These are phyloP conservation scores for Talaromyces amestolkiae DNA, from an alignment of 2,329 filamentous ascomycete species.

Conservation along the genomic window DNA sequence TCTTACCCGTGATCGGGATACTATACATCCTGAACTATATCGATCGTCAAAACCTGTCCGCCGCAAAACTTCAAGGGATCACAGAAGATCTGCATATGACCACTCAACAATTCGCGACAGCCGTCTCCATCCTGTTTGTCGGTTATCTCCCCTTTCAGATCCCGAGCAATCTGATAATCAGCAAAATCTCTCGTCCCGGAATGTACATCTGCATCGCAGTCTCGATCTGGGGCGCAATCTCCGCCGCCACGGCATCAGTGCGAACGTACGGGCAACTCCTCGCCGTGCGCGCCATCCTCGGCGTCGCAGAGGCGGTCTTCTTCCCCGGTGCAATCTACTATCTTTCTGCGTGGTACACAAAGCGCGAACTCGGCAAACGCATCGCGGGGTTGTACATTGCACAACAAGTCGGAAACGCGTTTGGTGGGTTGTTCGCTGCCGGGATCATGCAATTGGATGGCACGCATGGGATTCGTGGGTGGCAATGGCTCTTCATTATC, in stretches of 20 bases:
- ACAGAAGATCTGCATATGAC: slow-evolving; percentile 6
- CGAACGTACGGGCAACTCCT: slow-evolving; percentile 2
- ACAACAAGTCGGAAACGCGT: slow-evolving; percentile 43
- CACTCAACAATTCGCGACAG: slow-evolving; percentile 7
- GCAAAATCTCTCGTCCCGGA: slow-evolving; percentile 4
- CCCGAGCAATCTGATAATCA: slow-evolving; percentile 16
- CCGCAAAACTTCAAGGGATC: slow-evolving; percentile 11
- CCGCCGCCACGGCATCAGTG: slow-evolving; percentile 1
- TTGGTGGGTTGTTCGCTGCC: slow-evolving; percentile 41
- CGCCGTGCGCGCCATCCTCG: slow-evolving; percentile 48
- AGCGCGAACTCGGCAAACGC: slow-evolving; percentile 23
- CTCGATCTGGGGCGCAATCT: slow-evolving; percentile 13
- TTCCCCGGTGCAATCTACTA: slow-evolving; percentile 65
- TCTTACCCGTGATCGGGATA: not conserved
- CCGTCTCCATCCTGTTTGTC: slow-evolving; percentile 16
- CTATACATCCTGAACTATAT: slow-evolving; percentile 14
- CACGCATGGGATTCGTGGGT: slow-evolving; percentile 34
- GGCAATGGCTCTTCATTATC: slow-evolving; percentile 43
- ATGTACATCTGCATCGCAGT: slow-evolving; percentile 5
- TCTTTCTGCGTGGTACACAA: slow-evolving; percentile 66
- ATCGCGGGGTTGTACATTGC: slow-evolving; percentile 44
- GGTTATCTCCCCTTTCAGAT: slow-evolving; percentile 14
- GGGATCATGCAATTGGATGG: slow-evolving; percentile 34
- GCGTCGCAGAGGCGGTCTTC: slow-evolving; percentile 63
- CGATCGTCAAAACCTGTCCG: slow-evolving; percentile 10